Evolutionary conservation across 2,329 filamentous ascomycete genomes (phyloP).

Genomic region (Ophiostoma australiae): DNA sequence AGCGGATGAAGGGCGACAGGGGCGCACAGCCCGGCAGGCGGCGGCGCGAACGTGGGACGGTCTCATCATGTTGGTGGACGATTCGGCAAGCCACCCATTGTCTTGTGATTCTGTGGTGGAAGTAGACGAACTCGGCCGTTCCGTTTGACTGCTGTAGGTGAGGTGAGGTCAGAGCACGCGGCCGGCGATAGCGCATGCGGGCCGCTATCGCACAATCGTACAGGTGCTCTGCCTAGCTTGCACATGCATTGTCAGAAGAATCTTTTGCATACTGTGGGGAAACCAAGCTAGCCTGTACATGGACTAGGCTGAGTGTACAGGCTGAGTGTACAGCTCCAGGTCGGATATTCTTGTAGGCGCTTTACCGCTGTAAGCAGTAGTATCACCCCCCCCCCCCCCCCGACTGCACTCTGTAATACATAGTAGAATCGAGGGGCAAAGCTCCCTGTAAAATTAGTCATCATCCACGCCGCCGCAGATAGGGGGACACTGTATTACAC

Average conservation of each 20-base stretch:
- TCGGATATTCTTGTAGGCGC: neutral
- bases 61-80: slow-evolving; percentile 21
- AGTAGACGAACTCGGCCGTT: neutral
- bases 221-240: neutral
- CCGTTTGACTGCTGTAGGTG: neutral
- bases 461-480: neutral
- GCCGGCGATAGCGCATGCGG: slow-evolving; percentile 6
- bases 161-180: neutral
- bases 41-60: slow-evolving; percentile 18
- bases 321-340: neutral
- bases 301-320: neutral
- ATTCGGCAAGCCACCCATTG: slow-evolving; percentile 16
- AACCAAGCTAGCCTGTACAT: neutral
- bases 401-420: no score
- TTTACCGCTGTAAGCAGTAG: slow-evolving; percentile 5
- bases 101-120: neutral
- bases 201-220: neutral
- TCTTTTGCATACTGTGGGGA: slow-evolving; percentile 13
- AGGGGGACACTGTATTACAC: slow-evolving; percentile 7
- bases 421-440: neutral
- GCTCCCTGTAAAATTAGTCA: neutral
- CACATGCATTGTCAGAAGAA: slow-evolving; percentile 12
- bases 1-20: slow-evolving; percentile 2
- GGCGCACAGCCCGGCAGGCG: slow-evolving; percentile 10
- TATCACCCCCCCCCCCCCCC: no score